Evolutionary conservation across 2,329 filamentous ascomycete species (phyloP).

Genomic region (Verticillium nubilum): DNA sequence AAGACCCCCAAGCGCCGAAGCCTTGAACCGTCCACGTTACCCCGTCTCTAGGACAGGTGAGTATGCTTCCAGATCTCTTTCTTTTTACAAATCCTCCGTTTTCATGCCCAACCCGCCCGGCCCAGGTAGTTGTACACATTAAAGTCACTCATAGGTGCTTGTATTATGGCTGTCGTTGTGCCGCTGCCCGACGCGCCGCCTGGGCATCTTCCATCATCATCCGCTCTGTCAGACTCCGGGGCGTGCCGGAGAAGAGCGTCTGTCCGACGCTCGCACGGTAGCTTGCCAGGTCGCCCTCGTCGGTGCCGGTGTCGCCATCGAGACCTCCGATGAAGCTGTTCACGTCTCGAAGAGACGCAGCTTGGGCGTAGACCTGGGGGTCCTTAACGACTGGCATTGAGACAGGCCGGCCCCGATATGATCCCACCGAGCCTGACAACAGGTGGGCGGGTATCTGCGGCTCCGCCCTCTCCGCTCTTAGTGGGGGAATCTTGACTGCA

Average conservation of each 20-base stretch:
- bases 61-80: neutral
- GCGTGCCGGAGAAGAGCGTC: conserved; percentile 34
- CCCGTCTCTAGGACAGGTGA: neutral
- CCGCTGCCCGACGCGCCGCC: conserved; percentile 16
- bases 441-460: conserved; percentile 16
- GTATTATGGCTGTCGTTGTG: conserved; percentile 8
- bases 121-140: neutral
- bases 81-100: neutral
- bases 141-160: neutral
- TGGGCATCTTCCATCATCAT: conserved; percentile 43
- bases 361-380: conserved; percentile 41
- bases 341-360: conserved; percentile 41
- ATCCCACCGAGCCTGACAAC: conserved; percentile 37
- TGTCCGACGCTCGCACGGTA: conserved; percentile 35
- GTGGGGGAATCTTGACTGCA: conserved; percentile 32
- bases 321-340: conserved; percentile 48
- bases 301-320: conserved; percentile 43
- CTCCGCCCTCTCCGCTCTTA: conserved; percentile 8
- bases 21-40: neutral
- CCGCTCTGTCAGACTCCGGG: conserved; percentile 42
- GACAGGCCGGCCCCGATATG: conserved; percentile 49
- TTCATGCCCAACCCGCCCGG: neutral
- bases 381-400: conserved; percentile 46
- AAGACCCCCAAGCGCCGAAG: neutral
- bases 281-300: conserved; percentile 37